phyloP scores from a whole-genome alignment of 495 filamentous ascomycete genomes.

The Penicillium chermesinum region DNA sequence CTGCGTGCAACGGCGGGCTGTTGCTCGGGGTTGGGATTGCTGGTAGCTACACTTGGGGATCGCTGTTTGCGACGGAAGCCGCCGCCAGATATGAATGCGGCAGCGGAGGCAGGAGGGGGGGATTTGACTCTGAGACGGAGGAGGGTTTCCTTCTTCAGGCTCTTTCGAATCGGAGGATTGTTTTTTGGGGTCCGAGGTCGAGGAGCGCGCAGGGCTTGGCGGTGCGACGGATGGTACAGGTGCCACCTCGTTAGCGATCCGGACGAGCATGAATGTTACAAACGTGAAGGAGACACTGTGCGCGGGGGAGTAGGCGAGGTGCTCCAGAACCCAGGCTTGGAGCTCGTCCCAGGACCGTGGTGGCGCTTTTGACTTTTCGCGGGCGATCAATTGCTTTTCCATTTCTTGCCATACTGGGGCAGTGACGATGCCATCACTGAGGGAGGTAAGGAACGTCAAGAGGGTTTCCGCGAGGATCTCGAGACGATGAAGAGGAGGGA shows the following conservation, averaged over 20 bases:
- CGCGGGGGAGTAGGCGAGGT: constrained; percentile 61
- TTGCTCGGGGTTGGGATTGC: not conserved
- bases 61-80: constrained; percentile 31
- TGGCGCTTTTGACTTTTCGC: constrained; percentile 44
- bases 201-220: not conserved
- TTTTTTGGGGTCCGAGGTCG: not conserved
- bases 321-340: constrained; percentile 65
- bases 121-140: constrained; percentile 5
- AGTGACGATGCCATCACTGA: constrained; percentile 73
- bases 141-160: constrained; percentile 2
- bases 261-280: constrained; percentile 67
- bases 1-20: constrained; percentile 23
- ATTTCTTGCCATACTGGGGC: constrained; percentile 62
- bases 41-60: constrained; percentile 13
- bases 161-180: not conserved
- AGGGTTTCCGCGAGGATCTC: constrained; percentile 67
- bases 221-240: constrained; percentile 23
- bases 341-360: constrained; percentile 55
- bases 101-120: constrained; percentile 24
- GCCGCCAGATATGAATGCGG: constrained; percentile 28
- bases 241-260: constrained; percentile 44
- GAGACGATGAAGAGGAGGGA: constrained; percentile 55
- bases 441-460: constrained; percentile 60
- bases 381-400: constrained; percentile 53
- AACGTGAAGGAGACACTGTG: constrained; percentile 86